phyloP scores from a whole-genome alignment of 1,284 basidiomycete genomes.

The Amylostereum areolatum region DNA sequence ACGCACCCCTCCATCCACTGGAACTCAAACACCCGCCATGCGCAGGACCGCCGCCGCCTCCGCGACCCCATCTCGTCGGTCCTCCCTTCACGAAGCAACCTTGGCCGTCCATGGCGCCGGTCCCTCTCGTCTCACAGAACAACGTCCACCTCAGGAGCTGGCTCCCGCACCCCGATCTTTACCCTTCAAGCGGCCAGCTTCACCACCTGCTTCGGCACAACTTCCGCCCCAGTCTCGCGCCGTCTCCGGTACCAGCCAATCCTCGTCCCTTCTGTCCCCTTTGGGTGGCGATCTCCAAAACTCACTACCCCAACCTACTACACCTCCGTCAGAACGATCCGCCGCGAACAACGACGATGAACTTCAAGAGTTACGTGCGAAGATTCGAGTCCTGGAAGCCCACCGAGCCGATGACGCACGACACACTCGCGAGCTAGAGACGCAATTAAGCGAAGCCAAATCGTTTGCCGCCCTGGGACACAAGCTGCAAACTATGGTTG shows the following conservation, averaged over 20 bases:
- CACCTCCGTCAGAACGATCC: slow-evolving; percentile 17
- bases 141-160: neutral
- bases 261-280: slow-evolving; percentile 6
- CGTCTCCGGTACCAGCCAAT: neutral
- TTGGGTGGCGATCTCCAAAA: neutral
- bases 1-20: slow-evolving; percentile 23
- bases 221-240: slow-evolving; percentile 1
- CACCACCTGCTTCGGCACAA: slow-evolving; percentile 4
- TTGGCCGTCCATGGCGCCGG: neutral
- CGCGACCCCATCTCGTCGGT: slow-evolving; percentile 13
- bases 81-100: slow-evolving; percentile 16
- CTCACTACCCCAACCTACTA: neutral
- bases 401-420: slow-evolving; percentile 84
- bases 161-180: slow-evolving; percentile 5
- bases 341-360: slow-evolving; percentile 44
- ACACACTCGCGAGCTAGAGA: slow-evolving; percentile 81
- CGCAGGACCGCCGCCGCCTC: slow-evolving; percentile 25
- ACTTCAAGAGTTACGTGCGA: slow-evolving; percentile 78
- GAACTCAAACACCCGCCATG: slow-evolving; percentile 21
- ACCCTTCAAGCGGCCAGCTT: slow-evolving; percentile 8
- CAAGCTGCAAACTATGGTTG: slow-evolving; percentile 86
- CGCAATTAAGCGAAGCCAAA: slow-evolving; percentile 77
- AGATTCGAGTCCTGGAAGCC: slow-evolving; percentile 80
- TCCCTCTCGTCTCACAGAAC: neutral
- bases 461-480: slow-evolving; percentile 80